Conservation (phyloP, 768 basidiomycete species). For the Hemileccinum impolitum region DNA sequence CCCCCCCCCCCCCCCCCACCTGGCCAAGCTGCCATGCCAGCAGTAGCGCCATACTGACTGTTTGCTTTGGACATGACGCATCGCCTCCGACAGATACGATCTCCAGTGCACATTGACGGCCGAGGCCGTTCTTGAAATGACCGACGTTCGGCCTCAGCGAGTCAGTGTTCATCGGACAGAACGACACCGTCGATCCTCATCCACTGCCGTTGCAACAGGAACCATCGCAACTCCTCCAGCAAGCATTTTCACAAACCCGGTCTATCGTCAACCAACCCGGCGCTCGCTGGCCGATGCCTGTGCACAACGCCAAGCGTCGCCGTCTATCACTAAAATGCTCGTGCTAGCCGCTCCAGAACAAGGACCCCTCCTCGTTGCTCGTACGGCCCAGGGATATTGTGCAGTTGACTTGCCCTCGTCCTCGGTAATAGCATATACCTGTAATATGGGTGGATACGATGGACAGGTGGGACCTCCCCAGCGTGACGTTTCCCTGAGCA, state of each 20-base stretch:
- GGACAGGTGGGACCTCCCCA: constrained; percentile 40
- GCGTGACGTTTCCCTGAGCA: background rate
- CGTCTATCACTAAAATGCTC: constrained; percentile 42
- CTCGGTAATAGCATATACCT: no score
- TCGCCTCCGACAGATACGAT: no score
- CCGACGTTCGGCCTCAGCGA: no score
- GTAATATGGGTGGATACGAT: constrained; percentile 46
- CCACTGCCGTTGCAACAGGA: constrained; percentile 39
- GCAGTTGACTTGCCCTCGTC: constrained; percentile 39
- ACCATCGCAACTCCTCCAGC: constrained; percentile 33
- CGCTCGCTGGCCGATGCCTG: constrained; percentile 37
- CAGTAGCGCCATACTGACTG: no score
- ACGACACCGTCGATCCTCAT: no score
- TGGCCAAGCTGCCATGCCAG: no score
- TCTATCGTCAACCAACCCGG: constrained; percentile 38
- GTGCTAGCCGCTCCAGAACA: constrained; percentile 41
- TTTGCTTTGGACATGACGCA: no score
- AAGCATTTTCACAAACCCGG: constrained; percentile 38
- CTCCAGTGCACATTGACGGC: no score
- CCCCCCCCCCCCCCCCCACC: no score
- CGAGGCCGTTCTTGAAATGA: no score
- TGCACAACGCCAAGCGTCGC: constrained; percentile 36
- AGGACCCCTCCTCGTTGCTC: constrained; percentile 36
- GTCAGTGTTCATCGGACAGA: no score
- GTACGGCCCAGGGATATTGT: constrained; percentile 15